A percentile compares a stretch with the other conserved stretches of the same genome.
phyloP scores from a whole-genome alignment of 1,284 basidiomycete genomes.

The Retiboletus flavoniger region DNA sequence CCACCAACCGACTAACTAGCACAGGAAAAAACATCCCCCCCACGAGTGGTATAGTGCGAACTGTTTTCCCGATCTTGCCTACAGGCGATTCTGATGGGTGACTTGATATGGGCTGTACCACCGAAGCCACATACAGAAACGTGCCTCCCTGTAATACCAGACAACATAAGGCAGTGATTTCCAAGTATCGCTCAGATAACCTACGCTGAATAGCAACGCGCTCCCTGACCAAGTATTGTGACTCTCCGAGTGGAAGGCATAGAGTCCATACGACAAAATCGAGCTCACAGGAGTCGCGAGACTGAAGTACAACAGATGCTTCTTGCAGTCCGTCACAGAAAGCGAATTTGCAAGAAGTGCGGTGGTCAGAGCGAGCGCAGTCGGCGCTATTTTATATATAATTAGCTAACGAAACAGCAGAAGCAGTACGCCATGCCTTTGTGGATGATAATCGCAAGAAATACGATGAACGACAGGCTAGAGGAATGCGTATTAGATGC shows the following conservation, averaged over 20 bases:
- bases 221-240: slow-evolving; percentile 65
- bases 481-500: slow-evolving; percentile 44
- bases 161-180: slow-evolving; percentile 8
- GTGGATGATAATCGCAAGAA: slow-evolving; percentile 85
- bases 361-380: slow-evolving; percentile 80
- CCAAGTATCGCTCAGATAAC: slow-evolving; percentile 26
- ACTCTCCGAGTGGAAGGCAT: slow-evolving; percentile 53
- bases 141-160: slow-evolving; percentile 72
- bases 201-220: slow-evolving; percentile 76
- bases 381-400: slow-evolving; percentile 59
- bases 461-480: slow-evolving; percentile 74
- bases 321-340: slow-evolving; percentile 65
- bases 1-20: slow-evolving; percentile 47
- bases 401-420: slow-evolving; percentile 4
- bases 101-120: slow-evolving; percentile 72
- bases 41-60: slow-evolving; percentile 55
- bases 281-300: slow-evolving; percentile 78
- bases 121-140: slow-evolving; percentile 93
- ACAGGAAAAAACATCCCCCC: slow-evolving; percentile 74
- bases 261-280: slow-evolving; percentile 63
- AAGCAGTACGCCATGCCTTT: slow-evolving; percentile 56
- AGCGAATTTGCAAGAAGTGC: slow-evolving; percentile 77
- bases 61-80: slow-evolving; percentile 47
- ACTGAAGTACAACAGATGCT: slow-evolving; percentile 75
- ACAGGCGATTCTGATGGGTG: slow-evolving; percentile 36